Conservation (phyloP, 2,329 filamentous ascomycete species). For the Ascomycota sp. region DNA sequence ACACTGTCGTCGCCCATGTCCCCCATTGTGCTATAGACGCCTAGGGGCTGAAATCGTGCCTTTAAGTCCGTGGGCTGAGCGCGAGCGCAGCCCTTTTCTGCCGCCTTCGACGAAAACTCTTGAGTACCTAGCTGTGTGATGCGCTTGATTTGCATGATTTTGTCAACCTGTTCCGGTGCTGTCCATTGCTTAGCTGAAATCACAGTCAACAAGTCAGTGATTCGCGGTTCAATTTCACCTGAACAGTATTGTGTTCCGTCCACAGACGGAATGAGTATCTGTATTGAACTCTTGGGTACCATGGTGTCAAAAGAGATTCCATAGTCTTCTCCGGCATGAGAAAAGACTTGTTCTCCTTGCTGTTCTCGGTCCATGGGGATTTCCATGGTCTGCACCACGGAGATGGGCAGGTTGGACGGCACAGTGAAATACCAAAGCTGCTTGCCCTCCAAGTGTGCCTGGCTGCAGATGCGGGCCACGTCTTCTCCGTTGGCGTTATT, state of each 20-base stretch:
- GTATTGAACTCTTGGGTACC: slow-evolving; percentile 26
- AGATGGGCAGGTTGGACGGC: slow-evolving; percentile 45
- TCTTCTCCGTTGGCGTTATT: slow-evolving; percentile 18
- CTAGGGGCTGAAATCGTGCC: slow-evolving; percentile 45
- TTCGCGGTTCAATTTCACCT: slow-evolving; percentile 17
- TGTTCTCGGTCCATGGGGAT: slow-evolving; percentile 33
- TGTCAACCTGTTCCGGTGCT: slow-evolving; percentile 24
- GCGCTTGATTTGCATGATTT: slow-evolving; percentile 42
- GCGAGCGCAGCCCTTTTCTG: slow-evolving; percentile 28
- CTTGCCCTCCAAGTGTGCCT: slow-evolving; percentile 40
- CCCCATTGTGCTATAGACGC: slow-evolving; percentile 18
- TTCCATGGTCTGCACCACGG: slow-evolving; percentile 39
- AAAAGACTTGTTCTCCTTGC: slow-evolving; percentile 31
- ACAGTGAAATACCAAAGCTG: slow-evolving; percentile 65
- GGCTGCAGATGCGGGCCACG: slow-evolving; percentile 31
- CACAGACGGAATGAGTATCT: slow-evolving; percentile 36
- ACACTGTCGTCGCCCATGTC: slow-evolving; percentile 17
- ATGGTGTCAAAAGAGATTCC: slow-evolving; percentile 30
- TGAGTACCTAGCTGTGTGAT: slow-evolving; percentile 31
- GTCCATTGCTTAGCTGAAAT: slow-evolving; percentile 1
- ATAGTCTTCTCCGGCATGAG: slow-evolving; percentile 41
- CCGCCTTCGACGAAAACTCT: slow-evolving; percentile 7
- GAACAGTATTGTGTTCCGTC: slow-evolving; percentile 30
- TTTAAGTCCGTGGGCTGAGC: slow-evolving; percentile 45
- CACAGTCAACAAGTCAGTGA: no score